Percentiles rank a stretch among this genome's conserved stretches.
Evolutionary conservation across 148 eudicot species (phyloP).

Genomic region (Rhododendron molle): DNA sequence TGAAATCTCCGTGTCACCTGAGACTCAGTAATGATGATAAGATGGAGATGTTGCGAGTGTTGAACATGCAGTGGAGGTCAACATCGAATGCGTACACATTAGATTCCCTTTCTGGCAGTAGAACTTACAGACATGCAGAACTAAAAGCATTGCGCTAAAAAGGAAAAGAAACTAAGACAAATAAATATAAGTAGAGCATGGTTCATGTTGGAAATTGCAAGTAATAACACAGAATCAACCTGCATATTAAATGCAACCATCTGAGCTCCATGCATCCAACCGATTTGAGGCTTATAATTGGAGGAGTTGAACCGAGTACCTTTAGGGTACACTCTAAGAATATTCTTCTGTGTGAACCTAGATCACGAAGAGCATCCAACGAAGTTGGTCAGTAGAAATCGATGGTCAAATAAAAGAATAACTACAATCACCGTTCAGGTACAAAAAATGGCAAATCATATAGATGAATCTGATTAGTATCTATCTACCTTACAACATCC

Average conservation of each 20-base stretch:
- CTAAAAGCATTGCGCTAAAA: neutral
- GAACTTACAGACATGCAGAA: neutral
- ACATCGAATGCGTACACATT: neutral
- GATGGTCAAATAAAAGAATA: neutral
- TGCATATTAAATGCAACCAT: constrained; percentile 98
- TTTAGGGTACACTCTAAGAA: constrained; percentile 78
- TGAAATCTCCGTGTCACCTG: neutral
- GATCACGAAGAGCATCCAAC: constrained; percentile 3
- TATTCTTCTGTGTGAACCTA: constrained; percentile 83
- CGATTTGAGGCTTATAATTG: constrained; percentile 68
- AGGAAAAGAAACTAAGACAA: neutral
- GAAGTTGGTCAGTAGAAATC: neutral
- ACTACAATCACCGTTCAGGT: neutral
- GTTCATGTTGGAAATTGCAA: constrained; percentile 1
- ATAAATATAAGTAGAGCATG: neutral
- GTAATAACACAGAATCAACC: constrained; percentile 29
- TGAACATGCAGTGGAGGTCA: neutral
- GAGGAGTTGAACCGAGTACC: constrained; percentile 73
- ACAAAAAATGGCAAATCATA: neutral
- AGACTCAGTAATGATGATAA: neutral
- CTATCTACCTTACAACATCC: constrained; percentile 67
- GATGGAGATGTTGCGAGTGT: neutral
- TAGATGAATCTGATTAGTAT: neutral
- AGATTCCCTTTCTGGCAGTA: neutral
- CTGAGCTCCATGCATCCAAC: constrained; percentile 97